Evolutionary conservation across 345 rosid genomes (phyloP).

Genomic region (Noccaea bulbosa): DNA sequence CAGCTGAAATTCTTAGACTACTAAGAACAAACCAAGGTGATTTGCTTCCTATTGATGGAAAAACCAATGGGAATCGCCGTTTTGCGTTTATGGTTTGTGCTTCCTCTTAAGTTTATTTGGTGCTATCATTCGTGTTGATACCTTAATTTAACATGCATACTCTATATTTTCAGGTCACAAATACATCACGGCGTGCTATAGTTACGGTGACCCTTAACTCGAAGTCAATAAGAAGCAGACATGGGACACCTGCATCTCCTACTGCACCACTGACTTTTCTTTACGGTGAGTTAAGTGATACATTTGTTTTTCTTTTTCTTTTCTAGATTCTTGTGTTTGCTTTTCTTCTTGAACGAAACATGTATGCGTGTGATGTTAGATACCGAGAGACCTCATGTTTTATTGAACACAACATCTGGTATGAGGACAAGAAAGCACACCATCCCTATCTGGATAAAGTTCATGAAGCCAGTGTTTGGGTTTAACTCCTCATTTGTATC

Average conservation of each 20-base stretch:
- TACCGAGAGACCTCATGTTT: constrained; percentile 76
- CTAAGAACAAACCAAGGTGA: constrained; percentile 64
- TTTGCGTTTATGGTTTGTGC: constrained; percentile 75
- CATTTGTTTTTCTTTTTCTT: background rate
- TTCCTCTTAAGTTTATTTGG: constrained; percentile 1
- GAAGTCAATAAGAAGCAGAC: constrained; percentile 62
- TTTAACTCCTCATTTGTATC: constrained; percentile 79
- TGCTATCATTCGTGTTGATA: background rate
- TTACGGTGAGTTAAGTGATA: constrained; percentile 55
- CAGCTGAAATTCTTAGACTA: constrained; percentile 59
- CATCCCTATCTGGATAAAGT: constrained; percentile 65
- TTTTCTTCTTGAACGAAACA: constrained; percentile 5
- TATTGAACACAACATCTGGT: constrained; percentile 68
- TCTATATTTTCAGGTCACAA: constrained; percentile 57
- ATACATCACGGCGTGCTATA: constrained; percentile 58
- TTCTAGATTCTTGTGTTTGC: constrained; percentile 7
- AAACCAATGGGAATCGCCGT: constrained; percentile 65
- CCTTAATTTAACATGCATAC: background rate
- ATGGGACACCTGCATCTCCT: constrained; percentile 75
- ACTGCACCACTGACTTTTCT: constrained; percentile 80
- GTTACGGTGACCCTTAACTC: constrained; percentile 61
- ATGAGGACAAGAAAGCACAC: constrained; percentile 66
- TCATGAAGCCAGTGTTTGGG: constrained; percentile 81
- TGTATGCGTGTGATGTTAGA: constrained; percentile 48
- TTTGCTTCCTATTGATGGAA: too few relatives aligned